phyloP scores from a whole-genome alignment of 768 basidiomycete genomes.

The Rossbeevera mucosa region DNA sequence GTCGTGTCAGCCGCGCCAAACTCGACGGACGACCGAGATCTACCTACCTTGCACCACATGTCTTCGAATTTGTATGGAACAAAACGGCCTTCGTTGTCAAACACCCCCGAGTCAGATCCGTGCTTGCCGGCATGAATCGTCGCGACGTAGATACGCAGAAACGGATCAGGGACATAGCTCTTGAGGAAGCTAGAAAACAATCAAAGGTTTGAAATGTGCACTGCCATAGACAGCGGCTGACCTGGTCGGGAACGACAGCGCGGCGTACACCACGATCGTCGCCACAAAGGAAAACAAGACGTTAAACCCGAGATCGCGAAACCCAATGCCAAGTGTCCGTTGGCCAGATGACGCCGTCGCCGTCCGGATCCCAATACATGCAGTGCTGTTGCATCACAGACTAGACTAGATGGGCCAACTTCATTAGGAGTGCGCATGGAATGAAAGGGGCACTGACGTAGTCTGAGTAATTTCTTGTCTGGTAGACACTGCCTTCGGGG shows the following conservation, averaged over 20 bases:
- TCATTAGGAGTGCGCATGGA: neutral
- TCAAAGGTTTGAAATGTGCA: neutral
- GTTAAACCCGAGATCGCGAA: slow-evolving; percentile 40
- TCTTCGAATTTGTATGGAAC: slow-evolving; percentile 40
- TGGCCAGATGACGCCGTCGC: slow-evolving; percentile 44
- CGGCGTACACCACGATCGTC: slow-evolving; percentile 31
- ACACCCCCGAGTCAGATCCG: slow-evolving; percentile 41
- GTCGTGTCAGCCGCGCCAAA: neutral
- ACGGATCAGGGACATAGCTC: slow-evolving; percentile 37
- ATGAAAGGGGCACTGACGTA: slow-evolving; percentile 17
- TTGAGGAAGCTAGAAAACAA: slow-evolving; percentile 13
- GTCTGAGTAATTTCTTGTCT: slow-evolving; percentile 15
- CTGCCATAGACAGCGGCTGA: slow-evolving; percentile 1
- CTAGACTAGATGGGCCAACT: slow-evolving; percentile 24
- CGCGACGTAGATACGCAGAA: slow-evolving; percentile 35
- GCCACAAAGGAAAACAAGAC: slow-evolving; percentile 34
- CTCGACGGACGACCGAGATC: neutral
- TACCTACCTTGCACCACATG: slow-evolving; percentile 38
- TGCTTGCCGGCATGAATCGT: slow-evolving; percentile 38
- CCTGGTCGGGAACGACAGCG: slow-evolving; percentile 35
- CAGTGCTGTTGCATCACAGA: slow-evolving; percentile 41
- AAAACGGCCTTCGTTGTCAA: slow-evolving; percentile 40
- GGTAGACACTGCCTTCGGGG: slow-evolving; percentile 17
- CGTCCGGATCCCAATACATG: slow-evolving; percentile 38
- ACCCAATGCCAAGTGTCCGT: slow-evolving; percentile 38